Conservation (phyloP, 495 filamentous ascomycete genomes). For the Hypomontagnella monticulosa region DNA sequence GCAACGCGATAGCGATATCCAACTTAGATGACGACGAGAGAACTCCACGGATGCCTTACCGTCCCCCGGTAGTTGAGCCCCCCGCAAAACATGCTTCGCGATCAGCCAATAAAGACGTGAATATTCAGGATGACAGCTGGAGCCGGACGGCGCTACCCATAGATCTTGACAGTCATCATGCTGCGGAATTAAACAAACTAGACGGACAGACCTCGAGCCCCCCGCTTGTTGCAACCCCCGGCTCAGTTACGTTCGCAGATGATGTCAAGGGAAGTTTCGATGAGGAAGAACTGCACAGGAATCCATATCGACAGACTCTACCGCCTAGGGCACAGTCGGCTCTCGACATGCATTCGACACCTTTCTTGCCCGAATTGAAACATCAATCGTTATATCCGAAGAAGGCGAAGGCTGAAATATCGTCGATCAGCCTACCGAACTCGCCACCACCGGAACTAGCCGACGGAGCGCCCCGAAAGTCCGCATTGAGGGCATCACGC, state of each 20-base stretch:
- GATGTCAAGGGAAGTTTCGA: constrained; percentile 21
- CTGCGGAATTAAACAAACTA: background rate
- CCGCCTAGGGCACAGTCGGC: constrained; percentile 42
- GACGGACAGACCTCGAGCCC: constrained; percentile 13
- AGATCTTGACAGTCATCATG: constrained; percentile 45
- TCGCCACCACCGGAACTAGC: constrained; percentile 34
- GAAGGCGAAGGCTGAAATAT: constrained; percentile 34
- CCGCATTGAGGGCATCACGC: constrained; percentile 39
- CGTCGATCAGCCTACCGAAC: constrained; percentile 40
- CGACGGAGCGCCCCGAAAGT: constrained; percentile 37
- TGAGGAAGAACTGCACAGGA: constrained; percentile 25
- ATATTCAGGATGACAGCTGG: constrained; percentile 47
- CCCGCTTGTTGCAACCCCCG: constrained; percentile 24
- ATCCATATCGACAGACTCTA: constrained; percentile 17
- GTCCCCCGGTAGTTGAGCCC: constrained; percentile 14
- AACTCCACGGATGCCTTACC: constrained; percentile 10
- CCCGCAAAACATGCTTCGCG: constrained; percentile 19
- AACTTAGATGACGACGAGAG: constrained; percentile 7
- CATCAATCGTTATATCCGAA: constrained; percentile 46
- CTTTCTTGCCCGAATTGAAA: constrained; percentile 44
- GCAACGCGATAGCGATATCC: constrained; percentile 3
- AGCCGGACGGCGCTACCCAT: constrained; percentile 48
- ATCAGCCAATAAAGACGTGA: constrained; percentile 9
- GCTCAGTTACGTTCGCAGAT: constrained; percentile 32
- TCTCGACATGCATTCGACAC: constrained; percentile 34